Conservation (phyloP, 2,329 filamentous ascomycete genomes). For the Rhinocladiella similis region DNA sequence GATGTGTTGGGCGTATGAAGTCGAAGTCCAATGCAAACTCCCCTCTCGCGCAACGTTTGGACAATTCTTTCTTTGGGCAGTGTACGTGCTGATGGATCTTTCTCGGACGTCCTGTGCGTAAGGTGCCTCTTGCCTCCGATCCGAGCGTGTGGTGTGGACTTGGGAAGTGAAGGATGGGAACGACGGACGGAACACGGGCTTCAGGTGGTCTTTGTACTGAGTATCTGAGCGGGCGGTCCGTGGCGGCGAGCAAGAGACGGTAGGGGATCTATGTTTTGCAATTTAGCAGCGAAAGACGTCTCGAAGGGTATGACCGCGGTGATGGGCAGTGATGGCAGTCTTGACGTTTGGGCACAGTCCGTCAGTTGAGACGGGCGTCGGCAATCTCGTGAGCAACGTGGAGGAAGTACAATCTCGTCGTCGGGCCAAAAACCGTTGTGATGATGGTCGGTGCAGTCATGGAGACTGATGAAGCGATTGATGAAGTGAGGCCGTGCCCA, state of each 20-base stretch:
- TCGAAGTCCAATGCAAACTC: background rate
- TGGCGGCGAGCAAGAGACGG: conserved; percentile 9
- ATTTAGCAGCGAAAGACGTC: conserved; percentile 20
- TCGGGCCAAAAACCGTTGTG: background rate
- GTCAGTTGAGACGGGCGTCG: conserved; percentile 10
- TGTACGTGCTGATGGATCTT: background rate
- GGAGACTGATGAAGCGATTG: background rate
- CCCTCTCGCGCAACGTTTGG: background rate
- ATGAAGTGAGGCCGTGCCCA: background rate
- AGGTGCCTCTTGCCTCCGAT: conserved; percentile 12
- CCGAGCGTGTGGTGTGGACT: conserved; percentile 16
- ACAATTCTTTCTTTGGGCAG: background rate
- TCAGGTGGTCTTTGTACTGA: conserved; percentile 23
- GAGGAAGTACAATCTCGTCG: conserved; percentile 1
- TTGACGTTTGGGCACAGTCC: conserved; percentile 18
- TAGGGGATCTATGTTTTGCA: conserved; percentile 15
- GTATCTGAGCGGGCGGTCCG: conserved; percentile 24
- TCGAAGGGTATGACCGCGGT: conserved; percentile 15
- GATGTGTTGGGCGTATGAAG: background rate
- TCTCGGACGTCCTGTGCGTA: conserved; percentile 2
- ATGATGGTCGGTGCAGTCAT: conserved; percentile 4
- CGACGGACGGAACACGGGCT: conserved; percentile 20
- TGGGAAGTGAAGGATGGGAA: conserved; percentile 11
- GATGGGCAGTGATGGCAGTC: conserved; percentile 15
- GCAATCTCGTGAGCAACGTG: conserved; percentile 14